Evolutionary conservation across 345 rosid genomes (phyloP), one percentile per base, ranked within the genome.

Genomic region (Eucalyptus fibrosa): DNA sequence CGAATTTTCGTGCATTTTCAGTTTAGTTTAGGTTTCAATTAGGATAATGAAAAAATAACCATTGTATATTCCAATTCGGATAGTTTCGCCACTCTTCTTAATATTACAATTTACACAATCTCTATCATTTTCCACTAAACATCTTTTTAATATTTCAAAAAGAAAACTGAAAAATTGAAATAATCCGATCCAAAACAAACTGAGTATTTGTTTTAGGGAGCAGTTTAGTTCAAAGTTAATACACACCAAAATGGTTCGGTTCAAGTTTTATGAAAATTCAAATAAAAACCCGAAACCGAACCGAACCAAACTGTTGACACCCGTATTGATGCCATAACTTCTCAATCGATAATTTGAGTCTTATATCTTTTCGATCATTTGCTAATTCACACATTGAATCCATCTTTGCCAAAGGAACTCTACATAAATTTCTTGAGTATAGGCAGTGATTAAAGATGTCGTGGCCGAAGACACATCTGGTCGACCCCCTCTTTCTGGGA

Each of bases 181-280:
- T 0, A 1, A 24, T 24, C 6, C 0, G 1, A 21, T 24, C 30
- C 6, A 56, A 56, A 56, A 56, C 0, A 0, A 56, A 56, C 6
- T 0, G 1, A 56, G 62, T 56, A 23, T 56, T 10, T 0, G 0
- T 9, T 56, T 56, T 0, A 5, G 62, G 30, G 30, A 23, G 30
- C 1, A 0, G 7, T 56, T 56, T 23, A 56, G 6, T 56, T 56
- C 62, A 56, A 56, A 10, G 30, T 56, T 56, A 56, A 9, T 56
- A 56, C 12, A 23, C 12, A 4, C 30, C 13, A 56, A 56, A 56
- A 56, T 24, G 62, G 14, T 56, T 56, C 3, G 3, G 1, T 24
- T 9, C 12, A 9, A 10, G 6, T 24, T 24, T 56, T 8, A 1
- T 24, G 1, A 56, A 56, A 24, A 9, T 56, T 24, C 7, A 10